Base-by-base conservation (phyloP, 116 monocot genomes). In the Papilionanthe hybrid region DNA sequence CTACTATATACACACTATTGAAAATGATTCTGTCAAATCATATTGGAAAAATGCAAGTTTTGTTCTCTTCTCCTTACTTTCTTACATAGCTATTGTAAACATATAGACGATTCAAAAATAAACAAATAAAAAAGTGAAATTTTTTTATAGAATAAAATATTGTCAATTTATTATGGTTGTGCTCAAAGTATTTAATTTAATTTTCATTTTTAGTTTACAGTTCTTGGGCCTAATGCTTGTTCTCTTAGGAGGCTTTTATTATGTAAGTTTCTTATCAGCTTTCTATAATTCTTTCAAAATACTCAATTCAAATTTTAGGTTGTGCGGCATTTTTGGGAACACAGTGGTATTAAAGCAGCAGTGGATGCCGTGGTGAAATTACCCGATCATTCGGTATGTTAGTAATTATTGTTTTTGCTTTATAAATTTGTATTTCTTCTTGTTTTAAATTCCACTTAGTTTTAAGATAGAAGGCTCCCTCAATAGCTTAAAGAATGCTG, bases 261-360 rank as follows among this genome's bases (percentile, higher is more conserved):
- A 0, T 58, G n/a, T n/a, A n/a, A n/a, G n/a, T 9, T 58, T 22
- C 22, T n/a, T 58, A 0, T 58, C 5, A 58, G 58, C 6, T 58
- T 58, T n/a, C n/a, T n/a, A 58, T 23, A n/a, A 58, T 5, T 58
- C n/a, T n/a, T 58, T n/a, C n/a, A 58, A n/a, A 58, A 58, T 58
- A 4, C 4, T 58, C 1, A 58, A 23, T 58, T 58, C 58, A 41
- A 9, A 15, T 79, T 82, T 66, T 89, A 96, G 93, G 85, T 90
- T 82, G 90, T 96, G 72, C 85, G 93, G 56, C 93, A 93, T 79
- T 87, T 92, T 78, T 93, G 93, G 90, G 86, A 87, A 72, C 77
- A 86, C 73, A 87, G 84, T 84, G 96, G 96, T 32, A 79, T 92
- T 47, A 93, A 87, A 79, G 92, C 88, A 57, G 90, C 96, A 85